These are phyloP conservation scores for Metschnikowia continentalis DNA, from an alignment of 805 yeast genomes.

Conservation along the genomic window DNA sequence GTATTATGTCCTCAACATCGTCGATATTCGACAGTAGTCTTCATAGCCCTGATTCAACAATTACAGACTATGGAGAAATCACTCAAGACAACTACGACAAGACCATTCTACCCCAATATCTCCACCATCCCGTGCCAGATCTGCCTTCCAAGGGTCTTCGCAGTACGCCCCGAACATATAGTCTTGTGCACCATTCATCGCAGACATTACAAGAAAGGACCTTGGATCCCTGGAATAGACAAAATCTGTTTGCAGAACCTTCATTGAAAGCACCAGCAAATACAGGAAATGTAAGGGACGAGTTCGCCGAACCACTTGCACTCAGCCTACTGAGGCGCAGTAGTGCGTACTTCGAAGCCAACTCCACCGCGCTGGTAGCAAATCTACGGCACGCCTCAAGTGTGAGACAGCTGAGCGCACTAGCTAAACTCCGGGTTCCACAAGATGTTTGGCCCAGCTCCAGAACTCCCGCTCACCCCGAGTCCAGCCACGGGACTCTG, in stretches of 20 bases:
- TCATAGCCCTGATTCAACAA: conserved; percentile 7
- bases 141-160: background rate
- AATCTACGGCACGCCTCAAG: background rate
- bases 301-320: background rate
- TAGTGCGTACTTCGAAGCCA: background rate
- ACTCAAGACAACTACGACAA: background rate
- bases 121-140: background rate
- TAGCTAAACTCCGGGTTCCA: background rate
- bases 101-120: background rate
- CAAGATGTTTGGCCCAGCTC: background rate
- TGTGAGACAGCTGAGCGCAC: background rate
- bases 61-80: background rate
- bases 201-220: background rate
- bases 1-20: conserved; percentile 7
- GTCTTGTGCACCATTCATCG: background rate
- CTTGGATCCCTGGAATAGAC: background rate
- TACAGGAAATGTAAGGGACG: background rate
- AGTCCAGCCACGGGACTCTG: background rate
- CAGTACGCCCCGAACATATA: background rate
- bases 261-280: background rate
- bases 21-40: conserved; percentile 18
- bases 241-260: background rate
- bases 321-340: background rate
- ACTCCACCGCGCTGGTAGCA: background rate
- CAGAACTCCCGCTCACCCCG: background rate